Evolutionary conservation across 164 flowering plant species (phyloP), one percentile per base, ranked within the genome.

Genomic region (Platanus orientalis): DNA sequence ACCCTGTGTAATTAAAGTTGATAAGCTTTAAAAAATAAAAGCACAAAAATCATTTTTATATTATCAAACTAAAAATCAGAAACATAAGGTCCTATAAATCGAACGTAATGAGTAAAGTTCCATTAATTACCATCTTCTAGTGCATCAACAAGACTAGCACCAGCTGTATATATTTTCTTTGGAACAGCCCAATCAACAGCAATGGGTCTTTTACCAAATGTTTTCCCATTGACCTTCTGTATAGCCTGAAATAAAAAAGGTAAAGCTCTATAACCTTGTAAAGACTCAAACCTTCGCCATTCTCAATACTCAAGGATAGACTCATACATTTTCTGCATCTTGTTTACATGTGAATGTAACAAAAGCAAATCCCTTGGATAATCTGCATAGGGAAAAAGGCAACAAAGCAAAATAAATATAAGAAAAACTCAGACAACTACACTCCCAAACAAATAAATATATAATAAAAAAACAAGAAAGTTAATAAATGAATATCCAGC

Each of bases 161-260:
- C 85, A 73, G 80, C 57, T 32, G 79, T 61, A 72, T 83, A 95
- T 57, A 85, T 49, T 57, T 89, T 89, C 77, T 95, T 95, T 32
- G 97, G 79, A 69, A 95, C 81, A 58, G 99, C 96, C 99, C 99
- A 95, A 69, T 95, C 99, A 79, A 91, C 96, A 72, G 99, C 99
- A 66, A 95, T 81, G 6, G 93, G 72, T 68, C 99, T 78, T 66
- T 82, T 86, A 57, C 84, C 81, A 75, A 89, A 71, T 25, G 12
- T 74, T 69, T 84, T 69, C 39, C 97, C 97, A 77, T 95, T 95
- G 62, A 86, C 76, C 70, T 76, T 88, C 76, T 69, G 66, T 59
- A 95, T 95, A 29, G 97, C 99, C 97, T 94, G 83, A 39, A 55
- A 66, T 57, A 20, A 16, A 53, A 49, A 50, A 39, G 7, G 1